phyloP scores from a whole-genome alignment of 441 rosid species.

The Macaranga tanarius region DNA sequence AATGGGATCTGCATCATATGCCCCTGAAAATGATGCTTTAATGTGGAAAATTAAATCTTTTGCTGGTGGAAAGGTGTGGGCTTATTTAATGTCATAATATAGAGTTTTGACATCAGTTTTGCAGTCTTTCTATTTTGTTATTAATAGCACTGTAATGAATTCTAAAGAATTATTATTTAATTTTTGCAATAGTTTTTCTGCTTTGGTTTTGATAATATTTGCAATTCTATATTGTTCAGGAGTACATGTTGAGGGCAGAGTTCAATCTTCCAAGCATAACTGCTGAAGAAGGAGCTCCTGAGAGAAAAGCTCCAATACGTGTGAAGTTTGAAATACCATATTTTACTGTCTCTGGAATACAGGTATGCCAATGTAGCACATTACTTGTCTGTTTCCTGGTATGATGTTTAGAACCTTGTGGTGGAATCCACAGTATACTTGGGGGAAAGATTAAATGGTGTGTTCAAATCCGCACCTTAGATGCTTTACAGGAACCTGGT shows the following conservation, averaged over 20 bases:
- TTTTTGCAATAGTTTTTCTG: slow-evolving; percentile 7
- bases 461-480: no score
- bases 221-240: slow-evolving; percentile 5
- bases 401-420: slow-evolving; percentile 17
- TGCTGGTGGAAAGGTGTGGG: slow-evolving; percentile 86
- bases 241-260: slow-evolving; percentile 95
- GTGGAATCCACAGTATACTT: background rate
- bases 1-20: slow-evolving; percentile 93
- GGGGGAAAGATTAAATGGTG: no score
- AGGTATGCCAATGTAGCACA: slow-evolving; percentile 12
- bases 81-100: background rate
- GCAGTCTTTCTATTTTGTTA: background rate
- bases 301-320: slow-evolving; percentile 95
- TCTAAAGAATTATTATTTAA: slow-evolving; percentile 7
- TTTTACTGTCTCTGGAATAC: slow-evolving; percentile 72
- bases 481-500: no score
- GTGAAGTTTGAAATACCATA: slow-evolving; percentile 99
- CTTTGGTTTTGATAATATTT: slow-evolving; percentile 17
- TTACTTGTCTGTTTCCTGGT: slow-evolving; percentile 9
- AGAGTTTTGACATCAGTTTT: background rate
- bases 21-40: slow-evolving; percentile 91
- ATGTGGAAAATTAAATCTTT: slow-evolving; percentile 97
- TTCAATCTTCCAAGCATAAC: slow-evolving; percentile 93
- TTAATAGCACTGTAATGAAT: background rate
- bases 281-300: slow-evolving; percentile 87